Percentiles rank a stretch among this genome's conserved stretches.
These are phyloP conservation scores for Aureobasidium sp. DNA, from an alignment of 2,329 filamentous ascomycete species.

Conservation along the genomic window DNA sequence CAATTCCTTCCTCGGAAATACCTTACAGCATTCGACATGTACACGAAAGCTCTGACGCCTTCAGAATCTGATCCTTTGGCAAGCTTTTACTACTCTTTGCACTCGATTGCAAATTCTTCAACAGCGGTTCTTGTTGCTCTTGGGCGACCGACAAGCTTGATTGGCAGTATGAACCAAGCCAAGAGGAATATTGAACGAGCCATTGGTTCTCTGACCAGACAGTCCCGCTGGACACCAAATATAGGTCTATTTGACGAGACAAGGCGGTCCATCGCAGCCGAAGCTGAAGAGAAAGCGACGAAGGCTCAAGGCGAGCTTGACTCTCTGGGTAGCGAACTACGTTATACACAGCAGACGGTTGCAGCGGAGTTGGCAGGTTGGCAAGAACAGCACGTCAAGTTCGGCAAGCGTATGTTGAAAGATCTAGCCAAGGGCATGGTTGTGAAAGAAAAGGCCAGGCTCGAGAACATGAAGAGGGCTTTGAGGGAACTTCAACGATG, in stretches of 20 bases:
- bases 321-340: slow-evolving; percentile 68
- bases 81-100: slow-evolving; percentile 65
- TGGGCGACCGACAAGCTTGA: slow-evolving; percentile 67
- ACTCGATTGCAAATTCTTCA: slow-evolving; percentile 76
- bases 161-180: slow-evolving; percentile 64
- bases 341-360: slow-evolving; percentile 90
- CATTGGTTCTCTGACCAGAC: slow-evolving; percentile 63
- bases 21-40: slow-evolving; percentile 62
- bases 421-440: slow-evolving; percentile 72
- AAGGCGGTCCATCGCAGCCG: slow-evolving; percentile 69
- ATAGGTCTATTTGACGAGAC: slow-evolving; percentile 70
- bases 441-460: slow-evolving; percentile 66
- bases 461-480: slow-evolving; percentile 74
- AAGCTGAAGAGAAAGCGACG: slow-evolving; percentile 71
- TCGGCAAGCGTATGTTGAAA: slow-evolving; percentile 64
- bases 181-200: slow-evolving; percentile 72
- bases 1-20: slow-evolving; percentile 62
- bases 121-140: slow-evolving; percentile 73
- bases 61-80: slow-evolving; percentile 65
- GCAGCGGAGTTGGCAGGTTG: slow-evolving; percentile 86
- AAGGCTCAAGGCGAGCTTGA: slow-evolving; percentile 63
- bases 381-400: slow-evolving; percentile 78
- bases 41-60: slow-evolving; percentile 56
- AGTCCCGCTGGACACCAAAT: slow-evolving; percentile 66
- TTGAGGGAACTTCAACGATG: slow-evolving; percentile 46